Evolutionary conservation across 2,329 filamentous ascomycete species (phyloP).

Genomic region (Pochonia chlamydosporia): DNA sequence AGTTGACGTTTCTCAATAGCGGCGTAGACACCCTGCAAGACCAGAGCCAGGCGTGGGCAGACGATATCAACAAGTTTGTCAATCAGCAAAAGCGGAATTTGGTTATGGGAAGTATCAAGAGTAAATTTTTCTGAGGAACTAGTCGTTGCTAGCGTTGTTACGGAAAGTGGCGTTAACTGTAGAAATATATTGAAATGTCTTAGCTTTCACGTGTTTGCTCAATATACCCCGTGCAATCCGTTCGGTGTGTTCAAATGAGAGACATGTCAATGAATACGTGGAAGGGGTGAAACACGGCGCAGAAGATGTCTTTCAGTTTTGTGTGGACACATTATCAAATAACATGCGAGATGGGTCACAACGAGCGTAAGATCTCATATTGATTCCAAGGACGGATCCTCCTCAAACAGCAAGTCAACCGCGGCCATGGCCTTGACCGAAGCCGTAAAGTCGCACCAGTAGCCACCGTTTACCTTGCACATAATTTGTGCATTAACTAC

Average conservation of each 20-base stretch:
- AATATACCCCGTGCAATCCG: no score
- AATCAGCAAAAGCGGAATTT: conserved; percentile 82
- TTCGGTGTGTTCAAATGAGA: no score
- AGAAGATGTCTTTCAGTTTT: no score
- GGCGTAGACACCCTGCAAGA: conserved; percentile 77
- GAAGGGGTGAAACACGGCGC: no score
- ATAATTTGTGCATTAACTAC: conserved; percentile 10
- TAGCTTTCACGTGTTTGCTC: no score
- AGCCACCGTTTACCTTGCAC: conserved; percentile 15
- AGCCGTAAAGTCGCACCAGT: conserved; percentile 13
- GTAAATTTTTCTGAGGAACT: conserved; percentile 44
- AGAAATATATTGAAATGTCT: not conserved
- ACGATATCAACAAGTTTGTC: conserved; percentile 84
- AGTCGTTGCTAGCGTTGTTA: no score
- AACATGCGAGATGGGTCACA: not conserved
- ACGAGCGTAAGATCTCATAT: conserved; percentile 7
- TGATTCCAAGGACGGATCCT: conserved; percentile 11
- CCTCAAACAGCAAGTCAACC: conserved; percentile 8
- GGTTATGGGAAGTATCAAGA: conserved; percentile 63
- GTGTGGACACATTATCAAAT: not conserved
- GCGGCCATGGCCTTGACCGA: conserved; percentile 9
- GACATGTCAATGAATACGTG: not conserved
- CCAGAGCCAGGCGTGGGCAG: conserved; percentile 75
- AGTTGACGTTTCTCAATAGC: conserved; percentile 75
- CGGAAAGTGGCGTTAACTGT: not conserved